Evolutionary conservation across 2,329 filamentous ascomycete species (phyloP), one percentile per base, ranked within the genome.

Genomic region (Colletotrichum melonis): DNA sequence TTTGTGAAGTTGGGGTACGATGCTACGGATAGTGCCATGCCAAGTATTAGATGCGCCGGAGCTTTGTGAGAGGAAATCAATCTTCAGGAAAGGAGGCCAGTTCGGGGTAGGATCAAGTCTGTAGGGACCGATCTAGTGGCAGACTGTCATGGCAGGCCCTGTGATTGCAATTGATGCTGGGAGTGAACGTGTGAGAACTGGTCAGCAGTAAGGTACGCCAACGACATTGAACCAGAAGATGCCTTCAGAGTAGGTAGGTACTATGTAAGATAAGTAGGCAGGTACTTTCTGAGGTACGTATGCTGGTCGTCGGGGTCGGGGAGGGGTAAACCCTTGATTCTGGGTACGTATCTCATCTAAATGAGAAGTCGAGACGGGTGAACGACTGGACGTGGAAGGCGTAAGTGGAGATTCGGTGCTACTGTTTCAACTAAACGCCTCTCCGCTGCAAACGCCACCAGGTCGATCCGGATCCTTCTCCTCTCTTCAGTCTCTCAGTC

Each of bases 401-500:
- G 8, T 65, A 63, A 26, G 63, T 28, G 38, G 56, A 42, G 32
- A 73, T 73, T 38, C 62, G 5, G 38, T 19, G 26, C 49, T 59
- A 73, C 69, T 67, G 74, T 75, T 75, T 75, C 74, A 74, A 62
- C 64, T 75, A 74, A 56, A 74, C 63, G 55, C 57, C 38, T 46
- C 56, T 62, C 65, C 57, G 56, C 74, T 67, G 32, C 62, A 67
- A 49, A 65, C 74, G 72, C 68, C 72, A 72, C 68, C 52, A 65
- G 19, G 52, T 59, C 67, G 63, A 72, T 58, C 54, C 63, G 59
- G 72, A 46, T 72, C 68, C 49, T 58, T 69, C 62, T 56, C 57
- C 58, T 55, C 55, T 62, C 49, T 63, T 69, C 58, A 69, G 38
- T 19, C 38, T 19, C 16, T 19, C 14, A 19, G 14, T 8, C 38